phyloP scores from a whole-genome alignment of 225 moss, liverwort and hornwort species.

The Antitrichia curtipendula region DNA sequence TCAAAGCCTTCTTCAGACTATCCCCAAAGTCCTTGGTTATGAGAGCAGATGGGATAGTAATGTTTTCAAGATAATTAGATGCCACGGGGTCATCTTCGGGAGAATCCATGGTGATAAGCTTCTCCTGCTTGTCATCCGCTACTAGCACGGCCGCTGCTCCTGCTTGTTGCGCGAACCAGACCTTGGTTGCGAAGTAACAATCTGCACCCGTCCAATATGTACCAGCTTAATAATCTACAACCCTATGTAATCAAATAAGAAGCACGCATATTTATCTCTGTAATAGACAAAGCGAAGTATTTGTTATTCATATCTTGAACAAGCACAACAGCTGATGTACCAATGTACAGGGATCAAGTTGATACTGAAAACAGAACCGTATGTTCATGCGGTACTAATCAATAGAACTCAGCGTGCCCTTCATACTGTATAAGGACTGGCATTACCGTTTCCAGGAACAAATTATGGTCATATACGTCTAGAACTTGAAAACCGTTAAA shows the following conservation, averaged over 20 bases:
- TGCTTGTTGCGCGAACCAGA: constrained; percentile 54
- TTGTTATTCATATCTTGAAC: too few relatives aligned
- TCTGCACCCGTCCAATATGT: background rate
- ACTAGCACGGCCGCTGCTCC: constrained; percentile 76
- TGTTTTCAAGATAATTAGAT: constrained; percentile 36
- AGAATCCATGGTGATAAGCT: constrained; percentile 73
- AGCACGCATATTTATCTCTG: too few relatives aligned
- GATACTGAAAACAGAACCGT: background rate
- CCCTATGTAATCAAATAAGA: background rate
- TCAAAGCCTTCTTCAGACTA: constrained; percentile 38
- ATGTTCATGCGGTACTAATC: too few relatives aligned
- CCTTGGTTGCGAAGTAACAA: constrained; percentile 64
- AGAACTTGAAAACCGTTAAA: too few relatives aligned
- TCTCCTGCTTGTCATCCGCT: constrained; percentile 56
- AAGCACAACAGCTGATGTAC: background rate
- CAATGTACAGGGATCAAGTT: too few relatives aligned
- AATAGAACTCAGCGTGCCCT: background rate
- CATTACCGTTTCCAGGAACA: background rate
- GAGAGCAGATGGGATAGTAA: constrained; percentile 74
- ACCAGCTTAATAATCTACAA: background rate
- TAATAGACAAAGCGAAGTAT: background rate
- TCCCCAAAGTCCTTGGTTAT: constrained; percentile 42
- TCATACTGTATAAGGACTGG: too few relatives aligned
- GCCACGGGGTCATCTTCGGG: constrained; percentile 33
- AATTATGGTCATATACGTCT: too few relatives aligned